phyloP scores from a whole-genome alignment of 2,329 filamentous ascomycete species.

The Pseudocercospora pini-densiflorae region DNA sequence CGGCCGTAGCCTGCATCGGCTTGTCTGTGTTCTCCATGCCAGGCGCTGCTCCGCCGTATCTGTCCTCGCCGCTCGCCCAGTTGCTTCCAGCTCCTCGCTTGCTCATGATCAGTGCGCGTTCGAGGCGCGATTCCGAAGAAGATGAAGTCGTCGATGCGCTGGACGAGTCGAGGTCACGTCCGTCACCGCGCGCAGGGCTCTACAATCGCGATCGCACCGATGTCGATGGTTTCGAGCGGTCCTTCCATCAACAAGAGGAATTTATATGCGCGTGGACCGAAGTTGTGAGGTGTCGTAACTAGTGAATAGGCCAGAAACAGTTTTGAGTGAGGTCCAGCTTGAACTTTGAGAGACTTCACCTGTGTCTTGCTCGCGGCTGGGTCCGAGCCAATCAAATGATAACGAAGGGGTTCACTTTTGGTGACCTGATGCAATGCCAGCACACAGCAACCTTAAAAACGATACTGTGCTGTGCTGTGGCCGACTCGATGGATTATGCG shows the following conservation, averaged over 20 bases:
- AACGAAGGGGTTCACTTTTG: neutral
- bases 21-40: constrained; percentile 30
- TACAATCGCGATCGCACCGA: constrained; percentile 25
- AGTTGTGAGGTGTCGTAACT: neutral
- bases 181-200: constrained; percentile 9
- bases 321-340: neutral
- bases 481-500: neutral
- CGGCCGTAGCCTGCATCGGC: constrained; percentile 39
- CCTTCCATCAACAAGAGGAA: constrained; percentile 23
- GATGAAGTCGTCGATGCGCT: neutral
- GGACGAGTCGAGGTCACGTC: constrained; percentile 15
- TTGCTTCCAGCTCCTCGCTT: constrained; percentile 36
- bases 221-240: constrained; percentile 13
- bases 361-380: neutral
- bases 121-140: constrained; percentile 13
- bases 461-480: neutral
- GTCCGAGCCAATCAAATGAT: neutral
- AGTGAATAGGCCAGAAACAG: neutral
- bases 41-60: constrained; percentile 32
- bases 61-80: constrained; percentile 33
- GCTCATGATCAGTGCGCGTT: constrained; percentile 33
- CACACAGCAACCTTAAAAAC: neutral
- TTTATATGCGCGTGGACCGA: neutral
- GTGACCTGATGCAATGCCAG: neutral
- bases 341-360: neutral